Conservation (phyloP, 2,329 filamentous ascomycete genomes). For the Cercospora sojina region DNA sequence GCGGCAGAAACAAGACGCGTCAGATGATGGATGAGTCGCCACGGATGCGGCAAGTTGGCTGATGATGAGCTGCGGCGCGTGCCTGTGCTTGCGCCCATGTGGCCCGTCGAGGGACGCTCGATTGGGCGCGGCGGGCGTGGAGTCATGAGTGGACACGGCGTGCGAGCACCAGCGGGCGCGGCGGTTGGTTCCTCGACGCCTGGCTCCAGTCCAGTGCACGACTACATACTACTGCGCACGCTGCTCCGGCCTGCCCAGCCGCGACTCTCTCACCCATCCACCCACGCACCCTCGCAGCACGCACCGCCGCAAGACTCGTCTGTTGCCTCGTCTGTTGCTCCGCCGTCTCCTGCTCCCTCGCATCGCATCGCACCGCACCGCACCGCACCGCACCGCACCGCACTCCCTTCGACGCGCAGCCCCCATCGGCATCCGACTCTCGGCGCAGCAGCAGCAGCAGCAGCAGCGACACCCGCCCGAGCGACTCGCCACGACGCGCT, state of each 20-base stretch:
- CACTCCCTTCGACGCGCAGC: slow-evolving; percentile 4
- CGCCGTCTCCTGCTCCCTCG: background rate
- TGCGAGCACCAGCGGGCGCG: too few species aligned
- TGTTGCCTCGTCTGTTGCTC: background rate
- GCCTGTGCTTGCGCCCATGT: background rate
- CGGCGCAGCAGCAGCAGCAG: slow-evolving; percentile 1
- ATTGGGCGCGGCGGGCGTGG: too few species aligned
- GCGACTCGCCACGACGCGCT: slow-evolving; percentile 20
- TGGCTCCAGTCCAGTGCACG: background rate
- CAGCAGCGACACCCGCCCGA: slow-evolving; percentile 10
- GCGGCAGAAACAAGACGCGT: slow-evolving; percentile 5
- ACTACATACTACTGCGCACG: background rate
- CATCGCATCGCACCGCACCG: background rate
- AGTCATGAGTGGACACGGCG: background rate
- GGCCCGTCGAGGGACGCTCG: too few species aligned
- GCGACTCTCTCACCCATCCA: background rate
- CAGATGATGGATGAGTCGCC: background rate
- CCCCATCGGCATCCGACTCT: slow-evolving; percentile 13
- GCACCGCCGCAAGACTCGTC: background rate
- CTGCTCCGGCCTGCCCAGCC: too few species aligned
- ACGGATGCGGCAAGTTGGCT: background rate
- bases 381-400: background rate
- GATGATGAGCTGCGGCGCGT: background rate
- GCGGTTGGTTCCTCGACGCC: background rate
- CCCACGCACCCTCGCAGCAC: background rate